Conservation (phyloP, 2,329 filamentous ascomycete species). For the Epichloe brachyelytri region DNA sequence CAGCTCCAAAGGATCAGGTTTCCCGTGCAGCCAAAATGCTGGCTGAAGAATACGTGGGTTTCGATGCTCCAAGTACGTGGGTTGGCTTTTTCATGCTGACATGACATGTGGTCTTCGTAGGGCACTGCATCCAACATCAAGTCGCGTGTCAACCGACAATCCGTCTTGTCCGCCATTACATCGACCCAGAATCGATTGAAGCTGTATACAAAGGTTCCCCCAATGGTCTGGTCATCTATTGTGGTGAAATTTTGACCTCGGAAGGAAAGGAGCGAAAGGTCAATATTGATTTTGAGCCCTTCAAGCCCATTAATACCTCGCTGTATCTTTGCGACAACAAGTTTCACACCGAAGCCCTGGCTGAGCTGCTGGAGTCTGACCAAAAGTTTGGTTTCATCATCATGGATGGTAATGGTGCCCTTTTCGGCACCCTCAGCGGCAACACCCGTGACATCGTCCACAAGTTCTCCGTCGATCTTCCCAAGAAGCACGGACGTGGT, state of each 20-base stretch:
- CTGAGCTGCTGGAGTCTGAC: constrained; percentile 93
- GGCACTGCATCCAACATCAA: constrained; percentile 99
- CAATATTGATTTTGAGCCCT: constrained; percentile 99
- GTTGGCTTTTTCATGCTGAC: constrained; percentile 37
- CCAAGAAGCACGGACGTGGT: constrained; percentile 99
- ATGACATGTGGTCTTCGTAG: constrained; percentile 28
- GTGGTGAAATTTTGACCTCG: constrained; percentile 97
- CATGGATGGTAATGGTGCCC: constrained; percentile 97
- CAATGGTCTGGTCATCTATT: constrained; percentile 96
- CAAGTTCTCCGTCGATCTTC: constrained; percentile 96
- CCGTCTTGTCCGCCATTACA: constrained; percentile 93
- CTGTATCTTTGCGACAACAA: constrained; percentile 99
- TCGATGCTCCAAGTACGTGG: background rate
- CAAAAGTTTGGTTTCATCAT: constrained; percentile 99
- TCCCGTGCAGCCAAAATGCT: constrained; percentile 97
- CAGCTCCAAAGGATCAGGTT: constrained; percentile 95
- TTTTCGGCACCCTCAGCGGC: constrained; percentile 92
- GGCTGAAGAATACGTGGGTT: constrained; percentile 94
- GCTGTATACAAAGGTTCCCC: constrained; percentile 98
- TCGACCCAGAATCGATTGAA: constrained; percentile 98
- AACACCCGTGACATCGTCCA: constrained; percentile 95
- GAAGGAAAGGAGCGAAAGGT: constrained; percentile 99
- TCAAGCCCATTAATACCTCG: constrained; percentile 99
- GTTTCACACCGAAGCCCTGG: constrained; percentile 95
- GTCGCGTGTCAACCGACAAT: constrained; percentile 96